Evolutionary conservation across 225 moss, liverwort and hornwort genomes (phyloP), one percentile per base, ranked within the genome.

Genomic region (Sphagnum contortum): DNA sequence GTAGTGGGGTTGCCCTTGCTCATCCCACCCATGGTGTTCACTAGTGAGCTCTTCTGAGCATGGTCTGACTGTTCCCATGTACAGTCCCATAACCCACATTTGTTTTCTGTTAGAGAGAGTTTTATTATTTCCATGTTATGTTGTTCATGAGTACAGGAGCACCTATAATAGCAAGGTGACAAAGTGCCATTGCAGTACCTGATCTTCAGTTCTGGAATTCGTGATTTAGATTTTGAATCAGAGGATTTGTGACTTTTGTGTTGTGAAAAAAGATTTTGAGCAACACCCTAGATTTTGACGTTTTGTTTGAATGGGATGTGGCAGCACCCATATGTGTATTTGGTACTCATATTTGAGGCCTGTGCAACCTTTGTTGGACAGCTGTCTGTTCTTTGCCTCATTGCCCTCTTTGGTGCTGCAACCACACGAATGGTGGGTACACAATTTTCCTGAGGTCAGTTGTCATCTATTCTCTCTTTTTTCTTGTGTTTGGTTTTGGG

Each of bases 331-430:
- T 75, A 74, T 56, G 72, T 84, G 3, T 84, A 84, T 47, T 8
- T 72, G 29, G 83, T 84, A 54, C 77, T 84, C 12, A 12, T 80
- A 45, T 68, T 84, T 53, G 83, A 84, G 71, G 80, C 83, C 8
- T 48, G 70, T 45, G 83, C 83, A 7, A 84, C 83, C 10, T 84
- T 84, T 49, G 69, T 84, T 9, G 83, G 83, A 55, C 83, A 84
- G 57, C 74, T 84, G 6, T 84, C 80, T 7, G 83, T 84, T 14
- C 83, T 84, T 56, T 80, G 69, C 59, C 66, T 84, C 59, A 80
- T 84, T 48, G 80, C 80, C 12, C 77, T 84, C 14, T 84, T 84
- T 52, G 83, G 83, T 63, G 83, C 83, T 4, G 83, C 83, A 48
- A 84, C 83, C 3, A 84, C 83, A 55, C 80, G 80, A 54, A 84